Evolutionary conservation across 768 basidiomycete genomes (phyloP), one percentile per base, ranked within the genome.

Genomic region (Boletellus sp.): DNA sequence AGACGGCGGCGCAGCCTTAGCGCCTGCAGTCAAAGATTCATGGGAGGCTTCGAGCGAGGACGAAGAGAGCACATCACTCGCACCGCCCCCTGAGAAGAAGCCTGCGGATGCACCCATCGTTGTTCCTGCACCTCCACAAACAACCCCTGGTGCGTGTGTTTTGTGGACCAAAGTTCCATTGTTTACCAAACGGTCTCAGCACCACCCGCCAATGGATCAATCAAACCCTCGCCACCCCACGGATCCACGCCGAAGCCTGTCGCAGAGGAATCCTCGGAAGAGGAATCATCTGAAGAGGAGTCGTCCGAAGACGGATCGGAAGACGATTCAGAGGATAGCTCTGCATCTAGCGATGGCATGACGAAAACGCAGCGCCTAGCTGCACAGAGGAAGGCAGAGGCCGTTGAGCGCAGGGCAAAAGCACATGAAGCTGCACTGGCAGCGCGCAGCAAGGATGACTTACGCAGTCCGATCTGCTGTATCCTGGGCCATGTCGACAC

Each of bases 401-500:
- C 93, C n/a, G 85, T 85, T 32, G 87, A 80, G 17, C 81, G 92
- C 38, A 79, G 80, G 44, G 79, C 82, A 39, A 86, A 92, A 61
- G 84, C 87, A 9, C 87, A 86, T 58, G 84, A 90, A 67, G 87
- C 81, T 24, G 94, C 96, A 3, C 68, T 94, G 51, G 90, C 94
- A 36, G 89, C 87, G 4, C 73, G 91, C 45, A 91, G 72, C 66
- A 93, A 90, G 68, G 93, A 98, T 58, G 74, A 98, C 65, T 72
- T 99, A 41, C 87, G 96, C 37, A 91, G 87, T 66, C 96, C 96
- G 13, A 99, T 99, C 65, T 98, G 95, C 66, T 97, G 95, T 80
- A 99, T 99, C 61, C 70, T 99, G 54, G 96, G 96, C 52, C 96
- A 99, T 68, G 96, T 99, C 79, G 96, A 99, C 76, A 97, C 94